Conservation (phyloP, 2,329 filamentous ascomycete genomes). For the Aspergillus melleus region DNA sequence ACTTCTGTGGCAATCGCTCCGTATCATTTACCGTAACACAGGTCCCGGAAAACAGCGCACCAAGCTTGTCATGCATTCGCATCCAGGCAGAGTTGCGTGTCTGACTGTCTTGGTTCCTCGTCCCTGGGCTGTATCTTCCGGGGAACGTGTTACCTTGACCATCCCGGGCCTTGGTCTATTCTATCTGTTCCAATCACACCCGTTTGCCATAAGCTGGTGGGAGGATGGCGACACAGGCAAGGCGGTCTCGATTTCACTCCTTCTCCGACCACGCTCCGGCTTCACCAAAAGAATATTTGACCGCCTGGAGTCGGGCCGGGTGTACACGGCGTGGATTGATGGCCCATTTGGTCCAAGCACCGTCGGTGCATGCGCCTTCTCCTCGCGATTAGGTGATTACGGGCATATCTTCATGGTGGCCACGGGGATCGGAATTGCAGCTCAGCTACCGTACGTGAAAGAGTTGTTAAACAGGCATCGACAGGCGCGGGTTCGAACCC, state of each 20-base stretch:
- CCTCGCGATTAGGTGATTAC: constrained; percentile 24
- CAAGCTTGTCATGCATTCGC: constrained; percentile 2
- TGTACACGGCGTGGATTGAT: constrained; percentile 24
- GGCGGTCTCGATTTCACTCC: constrained; percentile 21
- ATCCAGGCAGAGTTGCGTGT: constrained; percentile 8
- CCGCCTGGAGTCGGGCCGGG: constrained; percentile 4
- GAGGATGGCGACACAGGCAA: constrained; percentile 13
- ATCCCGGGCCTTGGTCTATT: constrained; percentile 20
- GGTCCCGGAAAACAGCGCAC: constrained; percentile 7
- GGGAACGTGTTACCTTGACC: constrained; percentile 22
- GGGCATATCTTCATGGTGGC: constrained; percentile 35
- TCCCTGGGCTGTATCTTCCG: constrained; percentile 19
- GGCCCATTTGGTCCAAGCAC: constrained; percentile 26
- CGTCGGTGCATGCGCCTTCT: constrained; percentile 5
- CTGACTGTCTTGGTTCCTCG: background rate
- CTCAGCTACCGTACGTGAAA: constrained; percentile 36
- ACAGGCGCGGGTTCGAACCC: constrained; percentile 20
- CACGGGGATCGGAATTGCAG: constrained; percentile 37
- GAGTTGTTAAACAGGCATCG: constrained; percentile 32
- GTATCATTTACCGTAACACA: constrained; percentile 12
- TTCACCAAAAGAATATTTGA: constrained; percentile 19
- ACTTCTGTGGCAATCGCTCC: background rate
- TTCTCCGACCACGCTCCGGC: constrained; percentile 24
- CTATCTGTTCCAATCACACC: constrained; percentile 28
- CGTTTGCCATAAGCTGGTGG: constrained; percentile 30